A percentile compares a stretch with the other conserved stretches of the same genome.
phyloP scores from a whole-genome alignment of 257 asterid genomes.

The Nyctanthes arbortristis region DNA sequence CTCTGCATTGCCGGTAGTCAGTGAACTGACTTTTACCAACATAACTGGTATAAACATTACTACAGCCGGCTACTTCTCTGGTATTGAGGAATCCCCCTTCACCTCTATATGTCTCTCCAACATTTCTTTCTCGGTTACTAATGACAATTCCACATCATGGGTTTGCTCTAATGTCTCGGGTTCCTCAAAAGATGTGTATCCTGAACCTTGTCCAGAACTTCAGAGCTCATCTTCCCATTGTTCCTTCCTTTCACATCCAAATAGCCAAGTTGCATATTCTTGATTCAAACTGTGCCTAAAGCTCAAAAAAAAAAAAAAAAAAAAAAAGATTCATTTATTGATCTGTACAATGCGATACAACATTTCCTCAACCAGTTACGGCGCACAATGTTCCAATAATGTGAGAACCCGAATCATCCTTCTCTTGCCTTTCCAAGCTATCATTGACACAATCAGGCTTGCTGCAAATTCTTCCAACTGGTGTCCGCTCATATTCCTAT shows the following conservation, averaged over 20 bases:
- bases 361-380: conserved; percentile 25
- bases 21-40: conserved; percentile 54
- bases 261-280: conserved; percentile 40
- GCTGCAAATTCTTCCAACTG: conserved; percentile 32
- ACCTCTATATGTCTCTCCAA: conserved; percentile 70
- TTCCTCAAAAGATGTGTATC: conserved; percentile 55
- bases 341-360: conserved; percentile 31
- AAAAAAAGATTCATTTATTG: conserved; percentile 55
- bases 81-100: conserved; percentile 79
- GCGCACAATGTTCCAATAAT: conserved; percentile 42
- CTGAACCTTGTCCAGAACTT: conserved; percentile 70
- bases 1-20: conserved; percentile 58
- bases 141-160: conserved; percentile 50
- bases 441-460: conserved; percentile 18
- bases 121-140: conserved; percentile 43
- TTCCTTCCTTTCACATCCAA: conserved; percentile 31
- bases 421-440: conserved; percentile 27
- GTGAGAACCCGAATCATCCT: conserved; percentile 27
- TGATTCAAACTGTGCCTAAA: conserved; percentile 30
- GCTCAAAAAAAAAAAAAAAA: too few species aligned
- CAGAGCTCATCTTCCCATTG: conserved; percentile 37
- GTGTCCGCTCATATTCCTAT: conserved; percentile 30
- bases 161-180: conserved; percentile 55
- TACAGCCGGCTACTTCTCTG: conserved; percentile 63
- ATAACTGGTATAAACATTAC: conserved; percentile 64